Percentiles rank a stretch among this genome's conserved stretches.
These are phyloP conservation scores for Venturiaceae sp. DNA, from an alignment of 2,329 filamentous ascomycete species.

Conservation along the genomic window DNA sequence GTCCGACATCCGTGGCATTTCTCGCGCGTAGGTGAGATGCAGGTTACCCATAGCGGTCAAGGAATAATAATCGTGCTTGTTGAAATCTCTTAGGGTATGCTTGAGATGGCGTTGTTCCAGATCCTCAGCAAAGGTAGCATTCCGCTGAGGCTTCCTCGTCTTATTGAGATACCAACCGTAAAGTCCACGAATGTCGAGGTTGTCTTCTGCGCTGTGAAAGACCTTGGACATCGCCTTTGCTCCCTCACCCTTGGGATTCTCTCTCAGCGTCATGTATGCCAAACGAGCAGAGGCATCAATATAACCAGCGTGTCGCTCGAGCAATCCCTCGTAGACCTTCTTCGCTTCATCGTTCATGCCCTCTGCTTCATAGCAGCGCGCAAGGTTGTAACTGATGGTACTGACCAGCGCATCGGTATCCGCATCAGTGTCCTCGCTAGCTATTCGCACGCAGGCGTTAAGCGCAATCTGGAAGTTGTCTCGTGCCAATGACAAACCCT, in stretches of 20 bases:
- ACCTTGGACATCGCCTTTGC: constrained; percentile 78
- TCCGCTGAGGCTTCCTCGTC: constrained; percentile 70
- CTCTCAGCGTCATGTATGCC: constrained; percentile 79
- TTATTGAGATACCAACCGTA: constrained; percentile 95
- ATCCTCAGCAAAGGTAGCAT: constrained; percentile 64
- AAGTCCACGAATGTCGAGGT: constrained; percentile 83
- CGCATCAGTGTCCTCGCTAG: constrained; percentile 61
- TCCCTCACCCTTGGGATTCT: constrained; percentile 74
- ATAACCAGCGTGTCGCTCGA: constrained; percentile 82
- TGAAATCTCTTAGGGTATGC: constrained; percentile 84
- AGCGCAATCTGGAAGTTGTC: constrained; percentile 89
- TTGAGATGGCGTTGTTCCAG: constrained; percentile 92
- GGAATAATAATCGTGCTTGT: constrained; percentile 97
- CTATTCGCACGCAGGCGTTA: constrained; percentile 73
- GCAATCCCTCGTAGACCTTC: constrained; percentile 76
- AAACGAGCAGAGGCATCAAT: constrained; percentile 82
- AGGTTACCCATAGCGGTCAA: constrained; percentile 96
- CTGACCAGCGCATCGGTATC: constrained; percentile 90
- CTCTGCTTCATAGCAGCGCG: constrained; percentile 82
- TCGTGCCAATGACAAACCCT: constrained; percentile 69
- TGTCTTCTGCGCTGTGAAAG: constrained; percentile 72
- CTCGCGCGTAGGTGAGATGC: constrained; percentile 76
- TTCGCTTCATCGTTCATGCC: constrained; percentile 70
- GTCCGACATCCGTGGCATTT: constrained; percentile 88
- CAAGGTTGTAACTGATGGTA: constrained; percentile 94